Base-by-base conservation (phyloP, 2,329 filamentous ascomycete species). In the Apiospora hydei region DNA sequence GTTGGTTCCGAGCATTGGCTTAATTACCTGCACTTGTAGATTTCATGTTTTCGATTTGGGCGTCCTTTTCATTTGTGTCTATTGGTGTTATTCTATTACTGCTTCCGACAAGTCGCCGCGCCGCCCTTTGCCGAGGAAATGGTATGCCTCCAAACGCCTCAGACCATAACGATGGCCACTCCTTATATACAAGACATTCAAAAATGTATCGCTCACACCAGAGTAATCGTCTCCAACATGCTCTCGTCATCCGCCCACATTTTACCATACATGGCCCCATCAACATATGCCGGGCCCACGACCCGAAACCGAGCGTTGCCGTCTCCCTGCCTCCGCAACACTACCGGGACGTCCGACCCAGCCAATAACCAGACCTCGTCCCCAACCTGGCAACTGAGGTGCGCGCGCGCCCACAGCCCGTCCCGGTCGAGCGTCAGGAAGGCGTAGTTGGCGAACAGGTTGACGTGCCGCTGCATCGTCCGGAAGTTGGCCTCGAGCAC, bases 381-480 rank as follows among this genome's bases (percentile, higher is more conserved):
- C 8, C 66, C 66, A 2, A 26, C n/a, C 41, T 21, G 66, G 21
- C n/a, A 46, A 8, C 41, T 44, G 13, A 44, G 41, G 41, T 67
- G 66, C n/a, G 66, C 66, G 26, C 64, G 38, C 11, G n/a, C 21
- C 41, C 24, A 30, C 41, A 26, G n/a, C 6, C n/a, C 66, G 66
- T 47, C 26, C 26, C 3, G 26, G n/a, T 43, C 41, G n/a, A 46
- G n/a, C 4, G 66, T 30, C n/a, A 67, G 14, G 66, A 67, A 67
- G 4, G 66, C n/a, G 41, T 46, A 46, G 41, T 41, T 43, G 41
- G 66, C 41, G 41, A 43, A 26, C n/a, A 44, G n/a, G n/a, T 26
- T 34, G 66, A 46, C 66, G 38, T 46, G 41, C 24, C 44, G 64
- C 64, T 67, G 64, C 38, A 44, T 44, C 64, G 7, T 46, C 18